Base-by-base conservation (phyloP, 805 yeast genomes). In the Metschnikowia lochheadii region DNA sequence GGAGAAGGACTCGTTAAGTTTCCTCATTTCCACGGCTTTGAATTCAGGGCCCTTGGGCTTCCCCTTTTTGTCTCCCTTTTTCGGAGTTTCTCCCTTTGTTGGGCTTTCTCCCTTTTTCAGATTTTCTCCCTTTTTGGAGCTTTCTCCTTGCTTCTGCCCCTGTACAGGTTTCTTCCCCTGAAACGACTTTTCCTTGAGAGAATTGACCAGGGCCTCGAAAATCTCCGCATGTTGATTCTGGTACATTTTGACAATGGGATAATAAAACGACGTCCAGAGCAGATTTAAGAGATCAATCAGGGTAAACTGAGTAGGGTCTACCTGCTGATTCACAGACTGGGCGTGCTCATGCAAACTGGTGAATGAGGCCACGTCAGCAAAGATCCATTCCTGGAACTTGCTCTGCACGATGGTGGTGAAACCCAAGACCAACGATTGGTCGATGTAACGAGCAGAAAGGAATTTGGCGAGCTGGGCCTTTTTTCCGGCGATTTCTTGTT, bases 191-290 rank as follows among this genome's bases (percentile, higher is more conserved):
- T 57, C 52, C 54, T 62, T 50, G 29, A 63, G 54, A 18, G 63
- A 49, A 8, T 44, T 36, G 6, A 54, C 47, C 45, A 59, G 56
- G 7, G 58, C 55, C 14, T 51, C 49, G 47, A 58, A 67, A 31
- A 64, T 53, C 13, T 49, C 59, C 15, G 62, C 65, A 56, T 70
- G 77, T 32, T 64, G 67, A 17, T 63, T 57, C 59, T 79, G 82
- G 57, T 76, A 84, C 61, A 76, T 76, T 56, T 82, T 83, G 53
- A 84, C 74, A 2, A 81, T 77, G 1, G 89, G 89, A 57, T 82
- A 81, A 56, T 82, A 85, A 54, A 85, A 74, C 5, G 80, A 80
- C 32, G 71, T 62, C 90, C 90, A 85, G 18, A 82, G 63, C 4
- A 63, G 57, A 46, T 81, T 85, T 17, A 73, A 55, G 42, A 58